Evolutionary conservation across 192 early-diverging fungal genomes (phyloP), one percentile per base, ranked within the genome.

Genomic region (Geranomyces variabilis): DNA sequence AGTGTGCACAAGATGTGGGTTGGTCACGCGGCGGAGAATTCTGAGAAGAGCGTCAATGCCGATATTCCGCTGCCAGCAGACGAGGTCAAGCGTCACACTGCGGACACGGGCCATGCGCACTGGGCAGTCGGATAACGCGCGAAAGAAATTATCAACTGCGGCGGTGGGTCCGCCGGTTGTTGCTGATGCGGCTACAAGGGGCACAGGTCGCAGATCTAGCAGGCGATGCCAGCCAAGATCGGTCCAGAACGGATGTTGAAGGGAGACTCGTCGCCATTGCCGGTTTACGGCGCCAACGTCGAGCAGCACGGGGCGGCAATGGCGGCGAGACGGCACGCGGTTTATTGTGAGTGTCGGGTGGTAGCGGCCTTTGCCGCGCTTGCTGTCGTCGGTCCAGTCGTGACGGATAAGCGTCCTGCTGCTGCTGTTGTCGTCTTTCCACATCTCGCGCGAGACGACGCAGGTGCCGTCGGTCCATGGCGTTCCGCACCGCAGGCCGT

Each of bases 181-280:
- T 41, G 36, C 36, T 3, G 36, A 41, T 41, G 10, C 29, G 22
- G 29, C 21, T 19, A 14, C 15, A 17, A 45, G 36, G 12, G 0
- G 34, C 7, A 0, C 0, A 14, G 30, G 56, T 12, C n/a, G 29
- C 30, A 55, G 49, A 36, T 30, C 30, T n/a, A 71, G 49, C 14
- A 71, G 61, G 14, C 61, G 70, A 28, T 45, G 68, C 43, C 70
- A 72, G 9, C 61, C 59, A 9, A 72, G 33, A 9, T 72, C 70
- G 7, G 60, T 64, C 70, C 70, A 72, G 49, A 72, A 72, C 17
- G 70, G 60, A 51, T 72, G 70, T 21, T 48, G 22, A 1, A 59
- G 41, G 21, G 70, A 46, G 17, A 43, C 70, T 7, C 61, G 36
- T 1, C 70, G n/a, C 70, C 70, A 72, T 14, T 72, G 61, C 6